Conservation (phyloP, 192 early-diverging fungal genomes). For the Podila epigama region DNA sequence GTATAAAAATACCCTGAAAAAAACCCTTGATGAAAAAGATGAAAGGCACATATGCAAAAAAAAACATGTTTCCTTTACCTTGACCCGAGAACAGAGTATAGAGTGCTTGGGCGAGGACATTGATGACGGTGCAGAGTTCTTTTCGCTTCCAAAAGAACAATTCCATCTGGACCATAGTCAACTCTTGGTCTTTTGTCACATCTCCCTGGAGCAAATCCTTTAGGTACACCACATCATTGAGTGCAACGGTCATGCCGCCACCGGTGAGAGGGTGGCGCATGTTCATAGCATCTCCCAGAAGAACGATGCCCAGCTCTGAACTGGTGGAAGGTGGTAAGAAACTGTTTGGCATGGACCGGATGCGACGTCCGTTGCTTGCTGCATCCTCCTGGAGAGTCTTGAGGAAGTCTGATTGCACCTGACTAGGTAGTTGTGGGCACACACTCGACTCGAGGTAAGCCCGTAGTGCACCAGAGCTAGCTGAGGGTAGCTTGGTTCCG, state of each 20-base stretch:
- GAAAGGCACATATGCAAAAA: background rate
- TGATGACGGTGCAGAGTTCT: conserved; percentile 77
- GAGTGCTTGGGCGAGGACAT: conserved; percentile 92
- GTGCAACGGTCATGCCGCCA: conserved; percentile 96
- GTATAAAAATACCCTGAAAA: too few species aligned
- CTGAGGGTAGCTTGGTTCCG: conserved; percentile 78
- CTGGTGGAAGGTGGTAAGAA: conserved; percentile 89
- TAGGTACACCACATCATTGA: conserved; percentile 89
- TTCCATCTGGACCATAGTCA: conserved; percentile 63
- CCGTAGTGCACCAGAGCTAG: conserved; percentile 65
- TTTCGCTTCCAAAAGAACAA: conserved; percentile 80
- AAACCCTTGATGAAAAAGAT: background rate
- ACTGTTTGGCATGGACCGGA: conserved; percentile 90
- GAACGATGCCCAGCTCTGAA: conserved; percentile 73
- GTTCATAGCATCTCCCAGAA: conserved; percentile 96
- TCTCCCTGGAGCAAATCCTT: conserved; percentile 61
- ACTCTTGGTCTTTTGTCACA: conserved; percentile 56
- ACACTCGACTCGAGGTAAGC: conserved; percentile 70
- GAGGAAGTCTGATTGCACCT: conserved; percentile 65
- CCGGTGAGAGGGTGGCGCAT: conserved; percentile 96
- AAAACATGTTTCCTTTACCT: conserved; percentile 60
- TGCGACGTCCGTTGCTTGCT: conserved; percentile 25
- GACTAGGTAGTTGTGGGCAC: conserved; percentile 74
- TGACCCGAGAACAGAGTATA: conserved; percentile 87
- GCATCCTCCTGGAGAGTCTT: conserved; percentile 70